These are phyloP conservation scores for Venturia asperata DNA, from an alignment of 2,329 filamentous ascomycete genomes.

Conservation along the genomic window DNA sequence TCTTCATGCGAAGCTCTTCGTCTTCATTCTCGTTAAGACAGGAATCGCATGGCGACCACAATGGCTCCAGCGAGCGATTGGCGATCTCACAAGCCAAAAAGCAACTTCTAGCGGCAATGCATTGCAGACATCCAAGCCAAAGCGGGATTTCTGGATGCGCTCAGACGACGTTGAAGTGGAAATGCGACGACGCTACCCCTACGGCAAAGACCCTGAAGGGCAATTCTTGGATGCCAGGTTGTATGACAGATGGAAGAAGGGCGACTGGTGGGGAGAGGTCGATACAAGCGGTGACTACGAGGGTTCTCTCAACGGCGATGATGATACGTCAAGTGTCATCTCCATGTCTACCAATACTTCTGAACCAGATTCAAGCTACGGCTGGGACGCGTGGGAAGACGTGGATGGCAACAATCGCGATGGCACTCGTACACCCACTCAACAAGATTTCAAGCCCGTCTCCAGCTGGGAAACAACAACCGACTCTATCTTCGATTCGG, in stretches of 20 bases:
- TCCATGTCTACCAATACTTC: constrained; percentile 50
- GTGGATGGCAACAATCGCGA: constrained; percentile 26
- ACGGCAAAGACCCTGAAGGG: not conserved
- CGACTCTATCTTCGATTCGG: constrained; percentile 52
- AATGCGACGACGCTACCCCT: constrained; percentile 49
- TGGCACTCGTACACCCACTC: constrained; percentile 66
- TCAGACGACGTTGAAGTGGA: constrained; percentile 70
- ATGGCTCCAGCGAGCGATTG: constrained; percentile 54
- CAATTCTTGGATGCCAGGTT: constrained; percentile 58
- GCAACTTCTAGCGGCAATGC: constrained; percentile 18
- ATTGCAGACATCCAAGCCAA: constrained; percentile 30
- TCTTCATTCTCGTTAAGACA: constrained; percentile 50
- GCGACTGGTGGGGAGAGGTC: constrained; percentile 76
- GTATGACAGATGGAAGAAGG: constrained; percentile 77
- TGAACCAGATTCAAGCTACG: constrained; percentile 34
- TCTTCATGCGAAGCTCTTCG: constrained; percentile 49
- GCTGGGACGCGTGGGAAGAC: constrained; percentile 30
- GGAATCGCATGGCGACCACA: constrained; percentile 56
- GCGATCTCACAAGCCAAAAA: constrained; percentile 28
- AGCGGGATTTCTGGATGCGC: constrained; percentile 44
- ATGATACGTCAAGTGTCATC: constrained; percentile 75
- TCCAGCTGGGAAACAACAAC: constrained; percentile 50
- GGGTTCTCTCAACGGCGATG: constrained; percentile 43
- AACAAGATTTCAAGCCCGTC: constrained; percentile 46
- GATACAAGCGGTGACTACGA: constrained; percentile 76